Conservation (phyloP, 2,329 filamentous ascomycete species). For the Cercospora citrullina region DNA sequence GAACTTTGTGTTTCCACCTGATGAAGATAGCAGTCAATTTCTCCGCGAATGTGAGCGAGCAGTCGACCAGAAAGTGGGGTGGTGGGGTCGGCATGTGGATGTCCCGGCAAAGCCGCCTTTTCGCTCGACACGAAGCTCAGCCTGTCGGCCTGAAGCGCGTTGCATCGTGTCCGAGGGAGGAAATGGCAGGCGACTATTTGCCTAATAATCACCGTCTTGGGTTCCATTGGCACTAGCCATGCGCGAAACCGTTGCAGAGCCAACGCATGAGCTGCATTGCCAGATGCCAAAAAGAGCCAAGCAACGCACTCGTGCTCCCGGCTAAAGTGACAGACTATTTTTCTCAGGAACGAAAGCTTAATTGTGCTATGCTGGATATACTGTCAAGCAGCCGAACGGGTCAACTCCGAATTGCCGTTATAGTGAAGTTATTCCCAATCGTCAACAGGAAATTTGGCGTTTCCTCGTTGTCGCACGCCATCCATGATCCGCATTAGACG, state of each 20-base stretch:
- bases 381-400: not conserved
- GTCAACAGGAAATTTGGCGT: constrained; percentile 31
- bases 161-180: not conserved
- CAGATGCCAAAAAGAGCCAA: not conserved
- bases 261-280: not conserved
- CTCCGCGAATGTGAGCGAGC: constrained; percentile 14
- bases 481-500: constrained; percentile 52
- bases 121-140: not conserved
- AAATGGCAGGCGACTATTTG: constrained; percentile 2
- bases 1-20: constrained; percentile 9
- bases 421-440: constrained; percentile 8
- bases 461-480: constrained; percentile 44
- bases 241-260: not conserved
- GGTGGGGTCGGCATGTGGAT: constrained; percentile 13
- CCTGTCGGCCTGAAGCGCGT: not conserved
- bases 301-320: not conserved
- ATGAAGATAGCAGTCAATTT: constrained; percentile 12
- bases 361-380: not conserved
- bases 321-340: constrained; percentile 1
- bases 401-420: not conserved
- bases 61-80: not conserved
- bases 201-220: constrained; percentile 2
- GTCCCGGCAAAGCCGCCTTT: not conserved
- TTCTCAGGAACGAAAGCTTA: constrained; percentile 7
- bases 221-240: constrained; percentile 2